phyloP scores from a whole-genome alignment of 2,329 filamentous ascomycete genomes.

The Fusarium setosum region DNA sequence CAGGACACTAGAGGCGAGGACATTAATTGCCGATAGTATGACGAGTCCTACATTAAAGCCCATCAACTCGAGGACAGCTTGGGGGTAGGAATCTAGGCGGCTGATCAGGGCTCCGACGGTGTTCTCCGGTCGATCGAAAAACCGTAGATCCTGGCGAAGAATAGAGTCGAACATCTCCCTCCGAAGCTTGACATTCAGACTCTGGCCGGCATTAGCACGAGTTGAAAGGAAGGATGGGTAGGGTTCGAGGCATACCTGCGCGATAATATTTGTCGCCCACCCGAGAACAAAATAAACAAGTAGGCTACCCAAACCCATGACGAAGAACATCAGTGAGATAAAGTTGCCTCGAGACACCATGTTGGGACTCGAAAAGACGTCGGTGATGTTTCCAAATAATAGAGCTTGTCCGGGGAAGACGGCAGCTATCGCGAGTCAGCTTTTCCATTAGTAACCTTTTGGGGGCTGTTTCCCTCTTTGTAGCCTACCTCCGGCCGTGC shows the following conservation, averaged over 20 bases:
- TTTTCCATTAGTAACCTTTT: no score
- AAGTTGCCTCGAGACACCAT: conserved; percentile 58
- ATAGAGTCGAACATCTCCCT: conserved; percentile 7
- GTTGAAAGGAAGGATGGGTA: neutral
- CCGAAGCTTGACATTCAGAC: neutral
- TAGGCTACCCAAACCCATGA: conserved; percentile 56
- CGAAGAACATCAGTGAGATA: conserved; percentile 64
- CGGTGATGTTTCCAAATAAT: conserved; percentile 52
- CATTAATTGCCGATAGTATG: conserved; percentile 47
- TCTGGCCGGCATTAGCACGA: neutral
- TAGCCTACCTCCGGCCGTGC: conserved; percentile 16
- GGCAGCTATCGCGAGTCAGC: neutral
- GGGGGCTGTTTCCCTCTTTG: no score
- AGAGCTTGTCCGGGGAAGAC: conserved; percentile 54
- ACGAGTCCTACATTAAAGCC: conserved; percentile 52
- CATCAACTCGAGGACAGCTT: conserved; percentile 53
- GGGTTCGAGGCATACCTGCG: conserved; percentile 5
- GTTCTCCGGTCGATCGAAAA: conserved; percentile 54
- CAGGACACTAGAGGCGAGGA: conserved; percentile 52
- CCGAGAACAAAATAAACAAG: conserved; percentile 55
- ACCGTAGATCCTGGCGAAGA: conserved; percentile 46
- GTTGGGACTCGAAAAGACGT: conserved; percentile 45
- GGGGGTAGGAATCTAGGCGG: conserved; percentile 48
- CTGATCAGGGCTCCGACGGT: conserved; percentile 49
- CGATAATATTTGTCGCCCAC: conserved; percentile 44